Conservation (phyloP, 495 filamentous ascomycete species). For the Terfezia claveryi region DNA sequence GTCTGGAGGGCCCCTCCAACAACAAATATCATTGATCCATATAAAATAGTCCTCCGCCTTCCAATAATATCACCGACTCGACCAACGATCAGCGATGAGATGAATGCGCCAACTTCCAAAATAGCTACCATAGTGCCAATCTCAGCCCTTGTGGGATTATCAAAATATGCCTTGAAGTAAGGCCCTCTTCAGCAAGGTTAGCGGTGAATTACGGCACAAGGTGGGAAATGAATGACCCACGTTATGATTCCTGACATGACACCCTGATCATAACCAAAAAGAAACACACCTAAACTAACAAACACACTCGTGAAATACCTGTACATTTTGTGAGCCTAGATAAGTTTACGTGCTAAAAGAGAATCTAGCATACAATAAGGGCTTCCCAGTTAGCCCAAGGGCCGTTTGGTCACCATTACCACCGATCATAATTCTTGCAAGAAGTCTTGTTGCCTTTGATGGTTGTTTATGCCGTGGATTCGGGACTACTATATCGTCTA, state of each 20-base stretch:
- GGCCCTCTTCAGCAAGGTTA: constrained; percentile 34
- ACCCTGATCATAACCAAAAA: constrained; percentile 97
- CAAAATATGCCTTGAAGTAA: constrained; percentile 78
- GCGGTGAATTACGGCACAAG: constrained; percentile 8
- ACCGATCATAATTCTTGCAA: constrained; percentile 72
- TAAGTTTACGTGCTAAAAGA: not conserved
- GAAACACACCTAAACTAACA: constrained; percentile 88
- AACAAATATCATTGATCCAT: constrained; percentile 81
- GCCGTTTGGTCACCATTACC: constrained; percentile 40
- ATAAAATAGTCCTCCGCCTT: constrained; percentile 73
- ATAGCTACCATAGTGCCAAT: constrained; percentile 95
- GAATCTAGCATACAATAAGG: constrained; percentile 43
- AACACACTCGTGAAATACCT: constrained; percentile 97
- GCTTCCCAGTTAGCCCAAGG: constrained; percentile 86
- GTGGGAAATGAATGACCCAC: constrained; percentile 30
- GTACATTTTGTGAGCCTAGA: constrained; percentile 21
- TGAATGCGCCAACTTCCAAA: constrained; percentile 77
- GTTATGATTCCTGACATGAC: constrained; percentile 99
- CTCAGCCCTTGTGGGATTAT: constrained; percentile 60
- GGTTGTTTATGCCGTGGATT: constrained; percentile 35
- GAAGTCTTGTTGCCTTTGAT: constrained; percentile 40
- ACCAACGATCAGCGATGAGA: constrained; percentile 76
- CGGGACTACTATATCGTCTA: constrained; percentile 44
- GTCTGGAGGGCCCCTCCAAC: constrained; percentile 72
- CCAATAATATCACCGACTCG: constrained; percentile 81